phyloP scores from a whole-genome alignment of 164 flowering plant genomes.

The Umbellularia californica region DNA sequence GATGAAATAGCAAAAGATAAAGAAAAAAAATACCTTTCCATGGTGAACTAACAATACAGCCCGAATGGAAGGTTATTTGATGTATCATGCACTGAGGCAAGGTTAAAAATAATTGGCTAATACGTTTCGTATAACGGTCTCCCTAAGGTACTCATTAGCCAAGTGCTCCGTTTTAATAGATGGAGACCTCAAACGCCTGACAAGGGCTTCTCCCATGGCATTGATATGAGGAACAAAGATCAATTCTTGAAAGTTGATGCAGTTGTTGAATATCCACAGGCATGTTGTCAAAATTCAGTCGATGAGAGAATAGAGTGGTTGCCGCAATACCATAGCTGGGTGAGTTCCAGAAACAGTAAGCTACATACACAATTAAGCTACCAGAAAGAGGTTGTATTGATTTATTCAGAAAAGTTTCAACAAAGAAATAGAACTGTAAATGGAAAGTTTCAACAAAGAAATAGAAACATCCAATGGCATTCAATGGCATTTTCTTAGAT shows the following conservation, averaged over 20 bases:
- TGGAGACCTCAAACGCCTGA: slow-evolving; percentile 64
- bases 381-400: not conserved
- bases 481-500: too few species aligned
- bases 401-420: too few species aligned
- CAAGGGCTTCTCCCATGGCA: slow-evolving; percentile 76
- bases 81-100: too few species aligned
- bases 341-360: not conserved
- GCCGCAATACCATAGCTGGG: slow-evolving; percentile 92
- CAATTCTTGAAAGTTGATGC: slow-evolving; percentile 80
- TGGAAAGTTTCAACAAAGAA: too few species aligned
- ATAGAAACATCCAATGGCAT: too few species aligned
- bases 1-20: too few species aligned
- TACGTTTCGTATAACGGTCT: too few species aligned
- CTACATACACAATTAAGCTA: not conserved
- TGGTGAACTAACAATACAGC: slow-evolving; percentile 88
- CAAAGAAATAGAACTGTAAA: too few species aligned
- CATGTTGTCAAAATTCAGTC: too few species aligned
- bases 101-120: too few species aligned
- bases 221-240: slow-evolving; percentile 80
- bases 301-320: slow-evolving; percentile 44
- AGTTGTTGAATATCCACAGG: too few species aligned
- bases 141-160: slow-evolving; percentile 24
- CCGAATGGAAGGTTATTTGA: slow-evolving; percentile 52
- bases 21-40: slow-evolving; percentile 53
- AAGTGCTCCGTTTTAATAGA: slow-evolving; percentile 13